Evolutionary conservation across 257 asterid genomes (phyloP), one percentile per base, ranked within the genome.

Genomic region (Euphrasia confusa): DNA sequence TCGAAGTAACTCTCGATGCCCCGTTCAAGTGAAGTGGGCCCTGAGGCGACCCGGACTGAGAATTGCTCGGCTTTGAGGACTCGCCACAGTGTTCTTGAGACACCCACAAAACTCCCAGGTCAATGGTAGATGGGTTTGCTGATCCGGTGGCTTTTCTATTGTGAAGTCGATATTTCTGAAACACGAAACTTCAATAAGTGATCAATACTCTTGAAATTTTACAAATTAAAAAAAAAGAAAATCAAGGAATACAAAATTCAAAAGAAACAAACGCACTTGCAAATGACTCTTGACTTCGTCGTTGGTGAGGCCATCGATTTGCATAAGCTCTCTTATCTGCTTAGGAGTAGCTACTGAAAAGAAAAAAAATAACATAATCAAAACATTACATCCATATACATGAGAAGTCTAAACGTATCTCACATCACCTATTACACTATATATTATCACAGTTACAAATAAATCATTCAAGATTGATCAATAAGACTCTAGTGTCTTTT

Each of bases 251-350:
- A 18, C 53, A 49, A 49, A 13, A 15, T 11, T 32, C 2, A 7
- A 6, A 33, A 13, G 24, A 37, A 0, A n/a, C 35, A 5, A 56
- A 56, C 76, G 33, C 50, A 90, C 99, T 71, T 93, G 99, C 68
- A 93, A 79, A 81, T 93, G 99, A 58, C 93, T 82, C 85, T 93
- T 93, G 64, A 93, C 99, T 87, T 93, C 99, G 70, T 93, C 99
- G 65, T 93, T 93, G 57, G 99, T 87, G 30, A 93, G 95, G 37
- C 97, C 96, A 67, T 93, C 96, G 0, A 93, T 96, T 77, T 90
- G 95, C 99, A 93, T 89, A 18, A 85, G 93, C 76, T 93, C 99
- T 73, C 99, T 84, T 67, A 93, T 89, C 70, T 93, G 99, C 84
- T 93, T 93, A 35, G 99, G 99, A 58, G 99, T 93, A 54, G 99